Evolutionary conservation across 805 yeast genomes (phyloP).

Genomic region (Metschnikowia lochheadii): DNA sequence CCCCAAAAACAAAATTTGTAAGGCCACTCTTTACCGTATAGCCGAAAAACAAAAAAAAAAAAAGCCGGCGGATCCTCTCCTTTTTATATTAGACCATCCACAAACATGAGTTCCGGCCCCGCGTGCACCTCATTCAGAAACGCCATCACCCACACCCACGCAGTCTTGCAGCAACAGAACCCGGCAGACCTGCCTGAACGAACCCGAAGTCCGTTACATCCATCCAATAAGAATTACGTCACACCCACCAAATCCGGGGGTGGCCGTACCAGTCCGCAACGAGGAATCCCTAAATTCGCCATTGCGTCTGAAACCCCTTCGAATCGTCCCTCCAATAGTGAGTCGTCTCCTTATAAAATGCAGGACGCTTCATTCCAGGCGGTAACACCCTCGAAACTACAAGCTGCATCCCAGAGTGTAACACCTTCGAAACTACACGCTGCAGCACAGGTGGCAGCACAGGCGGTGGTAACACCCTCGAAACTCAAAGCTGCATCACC

Average conservation of each 20-base stretch:
- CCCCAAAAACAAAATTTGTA: neutral
- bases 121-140: constrained; percentile 1
- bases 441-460: too few relatives aligned
- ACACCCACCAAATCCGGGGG: constrained; percentile 2
- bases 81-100: neutral
- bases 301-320: neutral
- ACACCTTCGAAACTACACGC: neutral
- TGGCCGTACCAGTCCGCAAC: neutral
- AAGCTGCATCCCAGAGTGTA: neutral
- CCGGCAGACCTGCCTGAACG: neutral
- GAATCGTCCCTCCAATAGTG: neutral
- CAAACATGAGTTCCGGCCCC: constrained; percentile 1
- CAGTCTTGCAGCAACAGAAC: constrained; percentile 2
- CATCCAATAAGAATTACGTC: neutral
- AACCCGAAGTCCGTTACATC: constrained; percentile 1
- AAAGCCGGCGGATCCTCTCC: neutral
- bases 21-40: neutral
- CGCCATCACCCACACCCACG: neutral
- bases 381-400: neutral
- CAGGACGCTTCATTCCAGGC: neutral
- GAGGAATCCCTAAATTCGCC: neutral
- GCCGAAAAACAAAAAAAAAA: neutral
- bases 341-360: too few relatives aligned
- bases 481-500: neutral
- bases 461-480: neutral